Evolutionary conservation across 345 rosid genomes (phyloP).

Genomic region (Aquilaria sinensis): DNA sequence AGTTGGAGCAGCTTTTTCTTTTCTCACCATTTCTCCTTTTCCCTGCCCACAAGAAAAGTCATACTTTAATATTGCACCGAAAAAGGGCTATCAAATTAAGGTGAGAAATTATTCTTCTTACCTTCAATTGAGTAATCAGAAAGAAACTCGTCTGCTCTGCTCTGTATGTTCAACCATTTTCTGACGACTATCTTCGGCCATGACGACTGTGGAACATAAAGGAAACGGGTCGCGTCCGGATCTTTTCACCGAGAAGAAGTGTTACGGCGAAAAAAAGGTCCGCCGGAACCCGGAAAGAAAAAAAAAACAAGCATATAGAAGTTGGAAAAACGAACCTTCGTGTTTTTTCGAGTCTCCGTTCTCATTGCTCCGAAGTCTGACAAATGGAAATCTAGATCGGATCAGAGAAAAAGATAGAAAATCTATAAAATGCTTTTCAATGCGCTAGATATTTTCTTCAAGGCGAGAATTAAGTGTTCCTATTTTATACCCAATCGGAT

Average conservation of each 20-base stretch:
- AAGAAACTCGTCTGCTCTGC: slow-evolving; percentile 59
- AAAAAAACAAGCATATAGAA: background rate
- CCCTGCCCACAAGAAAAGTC: slow-evolving; percentile 18
- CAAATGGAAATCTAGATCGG: slow-evolving; percentile 19
- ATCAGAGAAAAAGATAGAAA: slow-evolving; percentile 11
- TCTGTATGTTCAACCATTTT: slow-evolving; percentile 80
- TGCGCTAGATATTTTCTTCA: background rate
- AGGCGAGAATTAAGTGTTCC: background rate
- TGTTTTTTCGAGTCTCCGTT: slow-evolving; percentile 39
- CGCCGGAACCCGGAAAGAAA: background rate
- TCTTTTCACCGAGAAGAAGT: background rate
- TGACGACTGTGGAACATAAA: slow-evolving; percentile 32
- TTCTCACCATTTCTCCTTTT: slow-evolving; percentile 19
- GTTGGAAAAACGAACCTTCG: slow-evolving; percentile 36
- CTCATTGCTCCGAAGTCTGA: slow-evolving; percentile 31
- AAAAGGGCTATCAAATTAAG: background rate
- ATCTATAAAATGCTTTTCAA: background rate
- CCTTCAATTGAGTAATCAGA: slow-evolving; percentile 62
- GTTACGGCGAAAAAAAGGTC: background rate
- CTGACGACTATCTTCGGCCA: slow-evolving; percentile 72
- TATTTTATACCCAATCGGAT: background rate
- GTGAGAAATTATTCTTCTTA: slow-evolving; percentile 16
- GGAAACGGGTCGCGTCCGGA: slow-evolving; percentile 1
- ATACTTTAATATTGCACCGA: background rate
- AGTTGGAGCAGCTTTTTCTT: slow-evolving; percentile 72